A percentile compares a stretch with the other conserved stretches of the same genome.
phyloP scores from a whole-genome alignment of 768 basidiomycete genomes.

The Calocera viscosa region DNA sequence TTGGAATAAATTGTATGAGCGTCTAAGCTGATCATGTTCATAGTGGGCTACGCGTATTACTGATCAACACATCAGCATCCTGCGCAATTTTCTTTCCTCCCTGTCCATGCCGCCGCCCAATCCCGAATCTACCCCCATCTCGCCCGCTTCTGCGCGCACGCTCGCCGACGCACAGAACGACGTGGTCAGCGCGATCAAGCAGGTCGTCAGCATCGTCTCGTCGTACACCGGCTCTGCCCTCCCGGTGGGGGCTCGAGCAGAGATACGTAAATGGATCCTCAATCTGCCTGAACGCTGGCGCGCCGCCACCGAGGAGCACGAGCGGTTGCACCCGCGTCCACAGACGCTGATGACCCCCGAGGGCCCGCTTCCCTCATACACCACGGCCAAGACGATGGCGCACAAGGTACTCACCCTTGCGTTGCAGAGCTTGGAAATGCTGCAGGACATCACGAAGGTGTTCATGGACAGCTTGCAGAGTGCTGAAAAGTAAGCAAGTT shows the following conservation, averaged over 20 bases:
- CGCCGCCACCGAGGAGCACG: constrained; percentile 18
- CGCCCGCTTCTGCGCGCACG: constrained; percentile 34
- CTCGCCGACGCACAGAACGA: constrained; percentile 63
- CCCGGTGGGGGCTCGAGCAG: constrained; percentile 66
- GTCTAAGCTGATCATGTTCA: not conserved
- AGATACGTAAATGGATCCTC: constrained; percentile 65
- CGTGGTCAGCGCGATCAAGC: constrained; percentile 76
- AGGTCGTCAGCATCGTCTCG: constrained; percentile 76
- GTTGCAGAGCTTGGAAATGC: constrained; percentile 86
- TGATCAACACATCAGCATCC: constrained; percentile 70
- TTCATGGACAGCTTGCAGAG: constrained; percentile 78
- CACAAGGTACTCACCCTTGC: constrained; percentile 72
- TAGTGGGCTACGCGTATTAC: constrained; percentile 82
- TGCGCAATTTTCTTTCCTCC: constrained; percentile 71
- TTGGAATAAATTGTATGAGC: no score
- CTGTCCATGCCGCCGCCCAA: constrained; percentile 21
- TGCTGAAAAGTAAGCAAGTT: constrained; percentile 55
- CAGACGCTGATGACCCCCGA: not conserved
- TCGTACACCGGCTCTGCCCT: constrained; percentile 77
- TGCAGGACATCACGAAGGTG: constrained; percentile 74
- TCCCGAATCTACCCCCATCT: constrained; percentile 15
- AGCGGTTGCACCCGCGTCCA: not conserved
- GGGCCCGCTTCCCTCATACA: not conserved
- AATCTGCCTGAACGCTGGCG: constrained; percentile 76
- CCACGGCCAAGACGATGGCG: constrained; percentile 56